Conservation (phyloP, 495 filamentous ascomycete species). For the Daldinia concentrica region DNA sequence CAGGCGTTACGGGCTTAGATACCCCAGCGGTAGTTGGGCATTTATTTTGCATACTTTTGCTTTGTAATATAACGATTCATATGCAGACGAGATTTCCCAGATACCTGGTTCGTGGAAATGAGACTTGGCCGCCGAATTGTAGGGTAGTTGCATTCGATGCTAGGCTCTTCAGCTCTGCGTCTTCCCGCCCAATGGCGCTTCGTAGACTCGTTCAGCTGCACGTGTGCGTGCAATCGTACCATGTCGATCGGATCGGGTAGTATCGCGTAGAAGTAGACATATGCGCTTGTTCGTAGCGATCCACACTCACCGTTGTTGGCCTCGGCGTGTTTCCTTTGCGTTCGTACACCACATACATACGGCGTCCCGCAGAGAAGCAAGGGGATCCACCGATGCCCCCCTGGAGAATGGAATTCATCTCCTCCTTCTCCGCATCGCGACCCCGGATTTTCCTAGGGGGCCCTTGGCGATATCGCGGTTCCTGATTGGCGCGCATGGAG, state of each 20-base stretch:
- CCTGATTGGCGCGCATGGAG: constrained; percentile 35
- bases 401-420: not conserved
- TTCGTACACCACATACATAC: not conserved
- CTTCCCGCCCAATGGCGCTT: constrained; percentile 8
- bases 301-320: not conserved
- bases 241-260: not conserved
- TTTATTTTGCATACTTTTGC: not conserved
- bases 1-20: constrained; percentile 30
- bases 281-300: not conserved
- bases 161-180: constrained; percentile 12
- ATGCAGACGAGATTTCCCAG: not conserved
- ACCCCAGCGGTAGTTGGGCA: constrained; percentile 40
- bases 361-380: not conserved
- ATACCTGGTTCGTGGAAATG: constrained; percentile 7
- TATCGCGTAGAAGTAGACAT: not conserved
- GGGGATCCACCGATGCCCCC: not conserved
- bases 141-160: not conserved
- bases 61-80: constrained; percentile 3
- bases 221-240: not conserved
- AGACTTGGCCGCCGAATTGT: not conserved
- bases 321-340: not conserved
- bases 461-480: not conserved
- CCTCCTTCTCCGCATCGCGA: constrained; percentile 26
- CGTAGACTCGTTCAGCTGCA: not conserved
- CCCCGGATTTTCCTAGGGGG: not conserved